A percentile compares a stretch with the other conserved stretches of the same genome.
These are phyloP conservation scores for Cladophialophora psammophila DNA, from an alignment of 2,329 filamentous ascomycete species.

Conservation along the genomic window DNA sequence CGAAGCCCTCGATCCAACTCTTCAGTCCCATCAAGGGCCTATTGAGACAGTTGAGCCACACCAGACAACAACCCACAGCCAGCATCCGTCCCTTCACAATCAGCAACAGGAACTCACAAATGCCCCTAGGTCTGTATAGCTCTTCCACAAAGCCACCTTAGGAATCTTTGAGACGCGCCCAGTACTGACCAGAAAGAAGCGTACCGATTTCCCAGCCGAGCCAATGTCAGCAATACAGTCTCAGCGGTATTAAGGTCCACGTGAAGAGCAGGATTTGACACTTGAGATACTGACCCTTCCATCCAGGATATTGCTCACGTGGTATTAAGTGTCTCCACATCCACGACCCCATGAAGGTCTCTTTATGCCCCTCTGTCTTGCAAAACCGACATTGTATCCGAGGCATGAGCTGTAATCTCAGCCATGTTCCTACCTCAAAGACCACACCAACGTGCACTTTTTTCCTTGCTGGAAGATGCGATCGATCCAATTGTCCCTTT, in stretches of 20 bases:
- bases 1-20: not conserved
- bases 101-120: not conserved
- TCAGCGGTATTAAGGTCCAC: constrained; percentile 19
- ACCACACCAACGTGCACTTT: constrained; percentile 89
- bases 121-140: not conserved
- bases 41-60: not conserved
- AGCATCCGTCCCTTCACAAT: not conserved
- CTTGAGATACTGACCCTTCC: not conserved
- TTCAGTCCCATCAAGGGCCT: not conserved
- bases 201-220: not conserved
- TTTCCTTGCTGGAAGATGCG: constrained; percentile 88
- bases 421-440: constrained; percentile 82
- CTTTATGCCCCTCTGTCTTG: constrained; percentile 87
- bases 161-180: not conserved
- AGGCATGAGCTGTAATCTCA: constrained; percentile 85
- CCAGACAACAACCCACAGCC: not conserved
- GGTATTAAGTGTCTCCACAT: constrained; percentile 80
- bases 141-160: no score
- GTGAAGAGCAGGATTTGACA: not conserved
- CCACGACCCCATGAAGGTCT: constrained; percentile 86
- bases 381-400: constrained; percentile 48
- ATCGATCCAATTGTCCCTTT: constrained; percentile 85
- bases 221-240: constrained; percentile 22
- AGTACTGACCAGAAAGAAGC: not conserved
- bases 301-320: constrained; percentile 80